Base-by-base conservation (phyloP, 345 rosid species). In the Trapa bicornis region DNA sequence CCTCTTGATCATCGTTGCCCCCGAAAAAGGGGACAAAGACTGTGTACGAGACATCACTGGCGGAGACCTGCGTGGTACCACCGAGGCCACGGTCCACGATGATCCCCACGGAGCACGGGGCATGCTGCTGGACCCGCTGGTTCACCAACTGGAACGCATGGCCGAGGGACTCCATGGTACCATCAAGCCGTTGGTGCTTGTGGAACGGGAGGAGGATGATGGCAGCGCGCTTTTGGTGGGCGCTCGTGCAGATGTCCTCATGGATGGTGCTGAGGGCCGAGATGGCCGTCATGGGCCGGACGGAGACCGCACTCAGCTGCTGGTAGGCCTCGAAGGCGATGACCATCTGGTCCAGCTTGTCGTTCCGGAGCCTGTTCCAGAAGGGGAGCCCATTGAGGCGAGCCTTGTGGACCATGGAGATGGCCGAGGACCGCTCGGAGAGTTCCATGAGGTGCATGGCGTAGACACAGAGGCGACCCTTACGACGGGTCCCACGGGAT, bases 401-500 rank as follows among this genome's bases (percentile, higher is more conserved):
- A 1, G 88, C 96, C 74, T 85, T 86, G 67, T 90, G 94, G 70
- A 87, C 86, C 89, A 84, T 84, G 0, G 84, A 74, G 22, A 87
- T 90, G 6, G 94, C 89, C 0, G 91, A 86, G 66, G 94, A 84
- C 41, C 94, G 80, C 72, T 83, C 91, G 0, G 92, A 84, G 38
- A 89, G 87, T 74, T 89, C 96, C 91, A 87, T 84, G 2, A 89
- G 79, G 68, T 85, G 80, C 94, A 87, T 81, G 0, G 29, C 29
- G 29, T 22, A 22, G 29, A 22, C 29, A 22, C 29, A 22, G 29
- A 22, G 29, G 29, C 29, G 74, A 64, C 80, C 89, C 10, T 63
- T 73, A 65, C 82, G 80, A 11, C 79, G 76, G 5, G 72, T 78
- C 56, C 96, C 93, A 2, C 96, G 82, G 6, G 93, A 85, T 1